Conservation (phyloP, 495 filamentous ascomycete species). For the Trichoderma gamsii region DNA sequence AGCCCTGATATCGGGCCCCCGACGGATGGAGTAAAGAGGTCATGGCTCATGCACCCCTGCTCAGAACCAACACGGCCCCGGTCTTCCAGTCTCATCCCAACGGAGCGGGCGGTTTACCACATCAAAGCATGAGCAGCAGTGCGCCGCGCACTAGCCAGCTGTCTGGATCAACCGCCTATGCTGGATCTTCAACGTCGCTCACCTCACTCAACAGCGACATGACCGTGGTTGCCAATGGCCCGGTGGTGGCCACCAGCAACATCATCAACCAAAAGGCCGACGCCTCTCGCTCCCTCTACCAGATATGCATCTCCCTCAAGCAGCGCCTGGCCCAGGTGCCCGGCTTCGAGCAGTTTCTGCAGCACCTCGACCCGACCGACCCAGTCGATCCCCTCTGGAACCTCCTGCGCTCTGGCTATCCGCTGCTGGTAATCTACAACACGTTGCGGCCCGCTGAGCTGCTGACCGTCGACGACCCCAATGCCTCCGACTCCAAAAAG, state of each 20-base stretch:
- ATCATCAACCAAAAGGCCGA: constrained; percentile 94
- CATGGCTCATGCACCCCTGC: constrained; percentile 46
- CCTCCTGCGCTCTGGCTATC: constrained; percentile 75
- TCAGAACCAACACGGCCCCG: constrained; percentile 48
- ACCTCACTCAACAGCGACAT: constrained; percentile 40
- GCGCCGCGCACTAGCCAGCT: constrained; percentile 48
- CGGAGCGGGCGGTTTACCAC: constrained; percentile 28
- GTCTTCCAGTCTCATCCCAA: constrained; percentile 34
- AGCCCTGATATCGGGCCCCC: background rate
- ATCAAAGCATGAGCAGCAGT: constrained; percentile 37
- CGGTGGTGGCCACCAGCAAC: constrained; percentile 68
- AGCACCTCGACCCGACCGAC: constrained; percentile 53
- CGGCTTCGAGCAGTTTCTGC: constrained; percentile 66
- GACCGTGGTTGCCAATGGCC: constrained; percentile 43
- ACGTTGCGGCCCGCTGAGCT: constrained; percentile 58
- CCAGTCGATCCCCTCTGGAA: constrained; percentile 90
- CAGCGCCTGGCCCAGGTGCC: constrained; percentile 76
- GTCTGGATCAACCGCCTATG: constrained; percentile 45
- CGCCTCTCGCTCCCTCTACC: constrained; percentile 81
- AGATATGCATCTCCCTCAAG: constrained; percentile 82
- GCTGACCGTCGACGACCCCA: constrained; percentile 55
- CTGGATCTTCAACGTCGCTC: constrained; percentile 40
- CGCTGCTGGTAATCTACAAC: constrained; percentile 86
- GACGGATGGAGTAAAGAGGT: constrained; percentile 36
- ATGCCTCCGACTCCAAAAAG: constrained; percentile 55